Evolutionary conservation across 257 asterid genomes (phyloP), one percentile per base, ranked within the genome.

Genomic region (Fraxinus excelsior): DNA sequence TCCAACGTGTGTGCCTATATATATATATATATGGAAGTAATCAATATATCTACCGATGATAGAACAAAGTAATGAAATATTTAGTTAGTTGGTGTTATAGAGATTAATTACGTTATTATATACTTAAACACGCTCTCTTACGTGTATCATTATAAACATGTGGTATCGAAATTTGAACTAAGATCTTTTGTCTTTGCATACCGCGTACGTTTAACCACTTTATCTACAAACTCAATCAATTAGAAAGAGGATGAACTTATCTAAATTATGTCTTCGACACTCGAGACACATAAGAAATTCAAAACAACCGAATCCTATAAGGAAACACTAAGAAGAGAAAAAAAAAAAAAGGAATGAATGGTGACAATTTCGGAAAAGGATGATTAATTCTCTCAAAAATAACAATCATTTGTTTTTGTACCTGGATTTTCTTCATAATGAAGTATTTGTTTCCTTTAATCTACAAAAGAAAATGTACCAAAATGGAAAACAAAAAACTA

Each of bases 401-500:
- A 25, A 62, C 4, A 62, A 62, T 19, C 68, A 62, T 26, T 62
- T 62, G 16, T 2, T 62, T 62, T 62, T 26, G 18, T 62, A 23
- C 68, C 10, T 7, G 5, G 67, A 25, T 8, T 60, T 60, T 60
- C 5, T 62, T 62, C 35, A 11, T 8, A 62, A 25, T 26, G 68
- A 62, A 9, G 34, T 23, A 5, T 25, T 62, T 62, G 34, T 62
- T 62, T 62, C 34, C 68, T 62, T 60, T 26, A 75, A 19, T 26
- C 80, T 69, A 51, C 13, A 75, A 77, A 76, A 65, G 18, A 37
- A 69, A 67, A 38, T 29, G 28, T 29, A 72, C 73, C 34, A 76
- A 70, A 49, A 66, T 10, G n/a, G 35, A 64, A 74, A 29, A 74
- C 29, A n/a, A 16, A 56, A 74, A 14, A 44, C 84, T 88, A 88